phyloP scores from a whole-genome alignment of 495 filamentous ascomycete genomes.

The Acidiella bohemica region DNA sequence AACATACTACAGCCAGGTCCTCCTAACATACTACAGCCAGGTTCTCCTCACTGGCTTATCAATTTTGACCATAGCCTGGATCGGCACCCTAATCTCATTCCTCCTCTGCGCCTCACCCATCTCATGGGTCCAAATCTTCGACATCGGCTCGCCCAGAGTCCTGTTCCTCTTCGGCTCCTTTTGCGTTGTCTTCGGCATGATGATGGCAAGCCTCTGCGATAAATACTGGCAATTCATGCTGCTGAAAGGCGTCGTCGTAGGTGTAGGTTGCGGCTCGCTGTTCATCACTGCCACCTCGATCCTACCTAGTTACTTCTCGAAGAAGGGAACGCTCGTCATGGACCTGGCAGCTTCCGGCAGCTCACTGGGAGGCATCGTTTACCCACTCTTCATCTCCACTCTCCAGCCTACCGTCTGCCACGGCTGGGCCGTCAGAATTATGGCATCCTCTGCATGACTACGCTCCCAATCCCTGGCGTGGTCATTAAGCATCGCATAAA shows the following conservation, averaged over 20 bases:
- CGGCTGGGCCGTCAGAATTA: slow-evolving; percentile 44
- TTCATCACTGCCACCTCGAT: slow-evolving; percentile 23
- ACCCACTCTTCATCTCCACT: slow-evolving; percentile 58
- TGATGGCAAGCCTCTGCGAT: slow-evolving; percentile 13
- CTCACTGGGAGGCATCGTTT: slow-evolving; percentile 53
- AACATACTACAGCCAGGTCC: slow-evolving; percentile 22
- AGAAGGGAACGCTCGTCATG: slow-evolving; percentile 32
- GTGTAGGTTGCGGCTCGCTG: slow-evolving; percentile 6
- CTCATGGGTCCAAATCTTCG: slow-evolving; percentile 45
- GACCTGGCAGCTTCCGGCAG: slow-evolving; percentile 40
- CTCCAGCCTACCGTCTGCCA: slow-evolving; percentile 55
- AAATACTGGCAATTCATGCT: slow-evolving; percentile 17
- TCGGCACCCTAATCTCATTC: slow-evolving; percentile 25
- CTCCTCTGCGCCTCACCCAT: slow-evolving; percentile 42
- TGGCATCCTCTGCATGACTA: slow-evolving; percentile 36
- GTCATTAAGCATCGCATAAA: slow-evolving; percentile 39
- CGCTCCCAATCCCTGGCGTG: slow-evolving; percentile 4
- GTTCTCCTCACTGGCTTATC: slow-evolving; percentile 28
- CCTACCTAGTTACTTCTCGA: slow-evolving; percentile 36
- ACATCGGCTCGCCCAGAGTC: slow-evolving; percentile 38
- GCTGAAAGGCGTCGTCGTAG: slow-evolving; percentile 12
- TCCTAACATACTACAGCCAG: slow-evolving; percentile 24
- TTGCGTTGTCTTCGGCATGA: slow-evolving; percentile 12
- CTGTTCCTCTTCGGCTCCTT: slow-evolving; percentile 8
- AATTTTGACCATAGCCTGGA: slow-evolving; percentile 29